phyloP scores from a whole-genome alignment of 305 asterid genomes.

The Caryopteris hybrid region DNA sequence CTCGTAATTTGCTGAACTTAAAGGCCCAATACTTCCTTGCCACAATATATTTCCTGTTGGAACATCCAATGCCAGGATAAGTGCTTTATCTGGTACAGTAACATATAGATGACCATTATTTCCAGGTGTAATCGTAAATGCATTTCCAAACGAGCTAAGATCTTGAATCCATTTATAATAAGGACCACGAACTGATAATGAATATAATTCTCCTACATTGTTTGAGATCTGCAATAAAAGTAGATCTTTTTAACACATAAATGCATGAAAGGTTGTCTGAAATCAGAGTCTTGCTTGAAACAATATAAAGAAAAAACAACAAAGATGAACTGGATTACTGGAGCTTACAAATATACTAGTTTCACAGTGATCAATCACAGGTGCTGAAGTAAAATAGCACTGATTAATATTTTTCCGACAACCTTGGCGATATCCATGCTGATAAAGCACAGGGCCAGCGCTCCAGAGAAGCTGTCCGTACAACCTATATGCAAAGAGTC shows the following conservation, averaged over 20 bases:
- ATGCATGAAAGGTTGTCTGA: neutral
- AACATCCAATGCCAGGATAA: constrained; percentile 67
- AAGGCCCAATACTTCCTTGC: constrained; percentile 68
- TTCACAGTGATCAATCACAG: constrained; percentile 96
- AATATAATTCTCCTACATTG: constrained; percentile 75
- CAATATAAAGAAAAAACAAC: neutral
- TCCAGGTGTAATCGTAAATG: constrained; percentile 56
- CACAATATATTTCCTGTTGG: constrained; percentile 65
- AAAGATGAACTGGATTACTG: neutral
- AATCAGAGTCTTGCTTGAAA: neutral
- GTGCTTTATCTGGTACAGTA: constrained; percentile 40
- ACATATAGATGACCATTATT: constrained; percentile 74
- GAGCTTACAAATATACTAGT: constrained; percentile 73
- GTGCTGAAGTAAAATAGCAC: constrained; percentile 68
- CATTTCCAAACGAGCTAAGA: constrained; percentile 55
- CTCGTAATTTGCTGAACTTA: constrained; percentile 59
- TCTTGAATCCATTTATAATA: constrained; percentile 87
- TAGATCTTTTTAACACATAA: neutral
- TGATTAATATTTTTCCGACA: constrained; percentile 55
- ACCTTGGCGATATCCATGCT: constrained; percentile 85
- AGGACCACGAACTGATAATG: constrained; percentile 74
- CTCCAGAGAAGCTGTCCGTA: constrained; percentile 72
- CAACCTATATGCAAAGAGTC: constrained; percentile 64
- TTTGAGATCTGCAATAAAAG: constrained; percentile 57
- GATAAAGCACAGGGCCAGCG: constrained; percentile 80